Evolutionary conservation across 1,284 basidiomycete species (phyloP).

Genomic region (Apiotrichum veenhuisii): DNA sequence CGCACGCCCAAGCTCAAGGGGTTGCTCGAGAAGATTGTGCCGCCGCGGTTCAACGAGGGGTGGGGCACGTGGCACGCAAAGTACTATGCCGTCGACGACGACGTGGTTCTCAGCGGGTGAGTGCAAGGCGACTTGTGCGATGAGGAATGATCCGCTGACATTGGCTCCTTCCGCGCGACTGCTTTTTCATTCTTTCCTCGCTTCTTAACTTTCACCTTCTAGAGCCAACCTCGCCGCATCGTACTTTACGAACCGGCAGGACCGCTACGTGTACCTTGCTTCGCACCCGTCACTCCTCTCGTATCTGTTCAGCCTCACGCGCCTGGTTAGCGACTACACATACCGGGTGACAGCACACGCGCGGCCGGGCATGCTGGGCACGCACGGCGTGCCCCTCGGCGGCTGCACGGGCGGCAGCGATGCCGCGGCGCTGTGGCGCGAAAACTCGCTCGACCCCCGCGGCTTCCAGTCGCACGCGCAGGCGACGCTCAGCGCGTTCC

Average conservation of each 20-base stretch:
- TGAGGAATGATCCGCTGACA: background rate
- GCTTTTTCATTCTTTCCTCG: background rate
- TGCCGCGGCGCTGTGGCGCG: conserved; percentile 16
- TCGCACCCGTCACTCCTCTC: conserved; percentile 63
- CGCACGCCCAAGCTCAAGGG: conserved; percentile 79
- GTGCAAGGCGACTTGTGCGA: conserved; percentile 35
- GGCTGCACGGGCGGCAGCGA: conserved; percentile 9
- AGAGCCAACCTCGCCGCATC: conserved; percentile 93
- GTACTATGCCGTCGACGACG: conserved; percentile 88
- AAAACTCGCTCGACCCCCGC: conserved; percentile 32
- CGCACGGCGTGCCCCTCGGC: conserved; percentile 11
- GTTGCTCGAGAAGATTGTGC: conserved; percentile 69
- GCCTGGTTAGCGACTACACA: conserved; percentile 67
- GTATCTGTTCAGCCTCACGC: conserved; percentile 78
- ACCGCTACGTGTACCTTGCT: conserved; percentile 80
- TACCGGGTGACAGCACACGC: conserved; percentile 51
- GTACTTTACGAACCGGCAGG: conserved; percentile 93
- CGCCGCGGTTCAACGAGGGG: conserved; percentile 92
- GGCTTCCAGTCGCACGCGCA: conserved; percentile 39
- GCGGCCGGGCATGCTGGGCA: conserved; percentile 8
- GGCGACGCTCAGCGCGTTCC: conserved; percentile 47
- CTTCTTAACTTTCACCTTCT: background rate
- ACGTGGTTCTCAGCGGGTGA: conserved; percentile 88
- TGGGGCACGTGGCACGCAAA: conserved; percentile 99
- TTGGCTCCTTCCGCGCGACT: background rate